phyloP scores from a whole-genome alignment of 805 yeast genomes.

The Lachancea waltii region DNA sequence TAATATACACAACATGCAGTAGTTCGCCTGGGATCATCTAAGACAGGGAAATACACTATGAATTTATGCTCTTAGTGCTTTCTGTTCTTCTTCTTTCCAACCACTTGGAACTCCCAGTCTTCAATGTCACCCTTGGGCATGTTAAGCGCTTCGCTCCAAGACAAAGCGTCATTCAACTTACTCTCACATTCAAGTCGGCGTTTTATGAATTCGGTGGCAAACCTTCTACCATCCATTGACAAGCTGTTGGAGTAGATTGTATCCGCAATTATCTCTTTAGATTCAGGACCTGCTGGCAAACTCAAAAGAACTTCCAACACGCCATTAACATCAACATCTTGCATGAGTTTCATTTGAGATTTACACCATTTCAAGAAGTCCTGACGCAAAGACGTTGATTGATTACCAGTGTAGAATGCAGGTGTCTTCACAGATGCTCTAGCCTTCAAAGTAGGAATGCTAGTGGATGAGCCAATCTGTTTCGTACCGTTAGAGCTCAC shows the following conservation, averaged over 20 bases:
- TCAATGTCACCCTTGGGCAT: constrained; percentile 39
- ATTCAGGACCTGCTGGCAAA: constrained; percentile 68
- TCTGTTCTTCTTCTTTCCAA: constrained; percentile 52
- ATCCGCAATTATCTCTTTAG: constrained; percentile 83
- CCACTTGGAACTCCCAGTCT: constrained; percentile 63
- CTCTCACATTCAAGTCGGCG: constrained; percentile 68
- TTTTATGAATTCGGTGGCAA: constrained; percentile 83
- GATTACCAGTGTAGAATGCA: constrained; percentile 26
- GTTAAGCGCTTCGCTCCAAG: constrained; percentile 70
- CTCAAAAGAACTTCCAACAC: constrained; percentile 73
- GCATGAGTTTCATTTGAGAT: constrained; percentile 57
- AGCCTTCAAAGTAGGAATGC: constrained; percentile 25
- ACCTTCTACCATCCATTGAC: constrained; percentile 90
- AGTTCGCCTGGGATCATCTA: too few relatives aligned
- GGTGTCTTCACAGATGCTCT: constrained; percentile 14
- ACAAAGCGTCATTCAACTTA: constrained; percentile 40
- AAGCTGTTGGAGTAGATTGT: constrained; percentile 83
- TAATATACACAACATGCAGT: background rate
- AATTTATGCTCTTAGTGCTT: constrained; percentile 33
- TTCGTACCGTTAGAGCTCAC: constrained; percentile 19
- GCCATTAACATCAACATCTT: constrained; percentile 71
- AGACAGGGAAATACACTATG: too few relatives aligned
- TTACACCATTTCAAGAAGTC: constrained; percentile 72
- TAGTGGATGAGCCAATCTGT: constrained; percentile 27
- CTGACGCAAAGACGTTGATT: constrained; percentile 41